Conservation (phyloP, 768 basidiomycete species). For the Amanita polypyramis region DNA sequence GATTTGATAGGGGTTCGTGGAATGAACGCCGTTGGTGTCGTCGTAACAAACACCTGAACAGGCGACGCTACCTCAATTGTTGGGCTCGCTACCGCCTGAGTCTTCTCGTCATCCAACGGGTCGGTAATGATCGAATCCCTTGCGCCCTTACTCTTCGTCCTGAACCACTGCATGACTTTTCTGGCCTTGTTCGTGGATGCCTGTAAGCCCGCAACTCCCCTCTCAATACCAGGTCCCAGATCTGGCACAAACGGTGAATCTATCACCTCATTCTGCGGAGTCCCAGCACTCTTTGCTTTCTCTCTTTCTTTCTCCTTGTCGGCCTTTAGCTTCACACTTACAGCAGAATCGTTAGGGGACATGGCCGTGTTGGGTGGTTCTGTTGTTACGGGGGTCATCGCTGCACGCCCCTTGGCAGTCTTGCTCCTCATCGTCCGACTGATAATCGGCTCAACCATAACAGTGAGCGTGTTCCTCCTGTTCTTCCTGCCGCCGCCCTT, state of each 20-base stretch:
- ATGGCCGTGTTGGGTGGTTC: slow-evolving; percentile 10
- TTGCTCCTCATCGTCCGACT: slow-evolving; percentile 41
- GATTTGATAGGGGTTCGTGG: slow-evolving; percentile 22
- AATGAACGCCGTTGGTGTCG: slow-evolving; percentile 21
- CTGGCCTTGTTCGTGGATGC: slow-evolving; percentile 82
- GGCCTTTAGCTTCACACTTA: slow-evolving; percentile 11
- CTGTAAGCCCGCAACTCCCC: slow-evolving; percentile 28
- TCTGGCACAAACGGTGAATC: slow-evolving; percentile 12
- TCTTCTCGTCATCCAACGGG: slow-evolving; percentile 14
- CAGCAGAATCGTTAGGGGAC: not conserved
- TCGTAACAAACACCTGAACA: slow-evolving; percentile 31
- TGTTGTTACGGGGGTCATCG: slow-evolving; percentile 19
- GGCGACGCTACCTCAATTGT: slow-evolving; percentile 13
- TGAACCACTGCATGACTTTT: slow-evolving; percentile 99
- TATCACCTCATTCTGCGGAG: not conserved
- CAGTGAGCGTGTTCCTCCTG: slow-evolving; percentile 74
- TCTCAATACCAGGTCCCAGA: slow-evolving; percentile 22
- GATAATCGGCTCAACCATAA: slow-evolving; percentile 72
- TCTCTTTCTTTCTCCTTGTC: slow-evolving; percentile 18
- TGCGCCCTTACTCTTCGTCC: slow-evolving; percentile 49
- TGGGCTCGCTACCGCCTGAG: not conserved
- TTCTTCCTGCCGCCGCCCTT: slow-evolving; percentile 37
- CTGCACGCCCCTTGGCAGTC: slow-evolving; percentile 21
- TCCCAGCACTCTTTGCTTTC: slow-evolving; percentile 10
- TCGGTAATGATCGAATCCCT: slow-evolving; percentile 25